phyloP scores from a whole-genome alignment of 2,329 filamentous ascomycete genomes.

The Pseudopithomyces maydicus region DNA sequence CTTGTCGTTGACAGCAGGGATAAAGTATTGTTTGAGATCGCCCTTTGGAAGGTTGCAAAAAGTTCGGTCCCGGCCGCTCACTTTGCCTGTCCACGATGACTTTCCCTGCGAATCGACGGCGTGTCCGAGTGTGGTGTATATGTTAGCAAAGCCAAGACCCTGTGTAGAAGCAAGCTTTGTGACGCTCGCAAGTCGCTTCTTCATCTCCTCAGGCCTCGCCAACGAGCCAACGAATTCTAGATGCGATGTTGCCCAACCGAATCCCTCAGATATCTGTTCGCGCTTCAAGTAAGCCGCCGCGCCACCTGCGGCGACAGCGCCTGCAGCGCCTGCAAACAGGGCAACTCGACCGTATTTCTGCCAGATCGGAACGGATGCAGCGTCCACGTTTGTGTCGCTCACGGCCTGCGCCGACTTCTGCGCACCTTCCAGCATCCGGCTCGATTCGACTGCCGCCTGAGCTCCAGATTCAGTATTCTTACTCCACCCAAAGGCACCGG shows the following conservation, averaged over 20 bases:
- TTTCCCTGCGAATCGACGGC: constrained; percentile 59
- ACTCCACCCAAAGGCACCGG: constrained; percentile 67
- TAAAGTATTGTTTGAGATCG: constrained; percentile 36
- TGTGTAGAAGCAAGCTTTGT: constrained; percentile 68
- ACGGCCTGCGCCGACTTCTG: constrained; percentile 45
- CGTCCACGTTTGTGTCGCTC: constrained; percentile 49
- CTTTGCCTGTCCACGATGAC: constrained; percentile 54
- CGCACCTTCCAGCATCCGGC: constrained; percentile 32
- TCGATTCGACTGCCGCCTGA: constrained; percentile 34
- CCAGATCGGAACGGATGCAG: constrained; percentile 61
- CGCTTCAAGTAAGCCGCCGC: constrained; percentile 86
- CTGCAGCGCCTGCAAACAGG: constrained; percentile 80
- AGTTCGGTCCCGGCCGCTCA: constrained; percentile 74
- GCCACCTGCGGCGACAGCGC: constrained; percentile 79
- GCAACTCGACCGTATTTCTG: constrained; percentile 83
- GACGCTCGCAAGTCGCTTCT: constrained; percentile 72
- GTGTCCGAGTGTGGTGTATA: constrained; percentile 83
- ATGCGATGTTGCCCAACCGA: constrained; percentile 84
- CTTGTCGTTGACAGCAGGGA: constrained; percentile 71
- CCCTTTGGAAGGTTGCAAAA: constrained; percentile 73
- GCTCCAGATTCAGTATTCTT: constrained; percentile 22
- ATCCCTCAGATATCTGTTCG: constrained; percentile 76
- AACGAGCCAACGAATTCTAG: constrained; percentile 93
- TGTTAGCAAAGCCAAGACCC: constrained; percentile 77
- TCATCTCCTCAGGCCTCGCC: constrained; percentile 80